A percentile compares a stretch with the other conserved stretches of the same genome.
Evolutionary conservation across 768 basidiomycete species (phyloP).

Genomic region (Macrolepiota albuminosa): DNA sequence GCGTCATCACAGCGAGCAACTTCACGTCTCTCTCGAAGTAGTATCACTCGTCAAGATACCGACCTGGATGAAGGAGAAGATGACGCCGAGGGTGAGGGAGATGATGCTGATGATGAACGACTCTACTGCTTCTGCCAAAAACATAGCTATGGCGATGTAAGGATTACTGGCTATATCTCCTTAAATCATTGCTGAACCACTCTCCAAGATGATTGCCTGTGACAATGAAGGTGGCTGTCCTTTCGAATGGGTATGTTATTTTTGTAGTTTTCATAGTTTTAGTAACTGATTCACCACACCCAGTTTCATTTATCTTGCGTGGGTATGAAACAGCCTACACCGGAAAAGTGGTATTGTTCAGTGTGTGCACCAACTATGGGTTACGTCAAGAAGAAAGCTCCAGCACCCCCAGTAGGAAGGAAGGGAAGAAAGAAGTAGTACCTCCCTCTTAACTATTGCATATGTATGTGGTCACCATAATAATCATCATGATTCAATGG

Average conservation of each 20-base stretch:
- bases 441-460: background rate
- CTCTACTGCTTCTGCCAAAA: constrained; percentile 51
- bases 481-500: background rate
- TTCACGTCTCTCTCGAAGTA: constrained; percentile 45
- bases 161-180: constrained; percentile 9
- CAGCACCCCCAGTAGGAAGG: constrained; percentile 21
- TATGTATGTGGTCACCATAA: background rate
- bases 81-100: constrained; percentile 35
- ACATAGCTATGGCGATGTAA: constrained; percentile 46
- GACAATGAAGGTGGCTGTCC: constrained; percentile 61
- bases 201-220: constrained; percentile 61
- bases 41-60: constrained; percentile 27
- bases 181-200: background rate
- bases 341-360: constrained; percentile 54
- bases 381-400: constrained; percentile 14
- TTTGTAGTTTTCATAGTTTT: no score
- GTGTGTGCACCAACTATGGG: constrained; percentile 33
- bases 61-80: constrained; percentile 38
- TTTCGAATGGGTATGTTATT: constrained; percentile 59
- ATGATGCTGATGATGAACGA: constrained; percentile 42
- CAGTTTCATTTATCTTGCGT: constrained; percentile 65
- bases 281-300: background rate
- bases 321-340: constrained; percentile 42
- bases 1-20: constrained; percentile 30
- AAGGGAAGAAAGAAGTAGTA: constrained; percentile 21